These are phyloP conservation scores for Neovahlkampfia damariscottae DNA, from an alignment of 78 protist species.

Conservation along the genomic window DNA sequence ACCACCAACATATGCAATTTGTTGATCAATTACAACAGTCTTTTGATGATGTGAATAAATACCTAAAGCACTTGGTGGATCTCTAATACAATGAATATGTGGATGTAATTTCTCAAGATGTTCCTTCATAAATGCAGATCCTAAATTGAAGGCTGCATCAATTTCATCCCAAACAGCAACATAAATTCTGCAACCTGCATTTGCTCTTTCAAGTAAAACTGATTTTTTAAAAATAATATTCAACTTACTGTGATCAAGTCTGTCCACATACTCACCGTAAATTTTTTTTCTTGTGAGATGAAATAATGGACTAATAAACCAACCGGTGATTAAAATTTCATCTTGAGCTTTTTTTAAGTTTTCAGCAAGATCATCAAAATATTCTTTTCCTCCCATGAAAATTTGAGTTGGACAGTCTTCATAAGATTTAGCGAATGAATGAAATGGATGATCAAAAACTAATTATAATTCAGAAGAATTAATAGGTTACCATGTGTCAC, in stretches of 20 bases:
- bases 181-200: not conserved
- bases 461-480: too few relatives aligned
- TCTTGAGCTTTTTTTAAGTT: not conserved
- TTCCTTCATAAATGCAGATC: not conserved
- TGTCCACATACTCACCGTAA: too few relatives aligned
- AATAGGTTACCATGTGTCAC: too few relatives aligned
- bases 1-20: slow-evolving; percentile 53
- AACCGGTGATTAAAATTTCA: not conserved
- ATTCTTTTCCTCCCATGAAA: slow-evolving; percentile 1
- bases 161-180: slow-evolving; percentile 5
- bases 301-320: slow-evolving; percentile 1
- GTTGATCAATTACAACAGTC: slow-evolving; percentile 40
- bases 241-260: too few relatives aligned
- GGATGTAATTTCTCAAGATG: too few relatives aligned
- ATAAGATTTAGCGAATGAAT: too few relatives aligned
- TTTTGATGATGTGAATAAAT: slow-evolving; percentile 76
- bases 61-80: too few relatives aligned
- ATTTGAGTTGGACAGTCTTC: too few relatives aligned
- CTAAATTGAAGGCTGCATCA: slow-evolving; percentile 6
- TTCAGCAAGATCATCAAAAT: not conserved
- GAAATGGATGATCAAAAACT: too few relatives aligned
- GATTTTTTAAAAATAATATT: not conserved
- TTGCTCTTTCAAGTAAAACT: too few relatives aligned
- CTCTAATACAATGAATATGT: too few relatives aligned
- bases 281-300: not conserved